A percentile compares a stretch with the other conserved stretches of the same genome.
These are phyloP conservation scores for Pistacia atlantica DNA, from an alignment of 345 rosid genomes.

Conservation along the genomic window DNA sequence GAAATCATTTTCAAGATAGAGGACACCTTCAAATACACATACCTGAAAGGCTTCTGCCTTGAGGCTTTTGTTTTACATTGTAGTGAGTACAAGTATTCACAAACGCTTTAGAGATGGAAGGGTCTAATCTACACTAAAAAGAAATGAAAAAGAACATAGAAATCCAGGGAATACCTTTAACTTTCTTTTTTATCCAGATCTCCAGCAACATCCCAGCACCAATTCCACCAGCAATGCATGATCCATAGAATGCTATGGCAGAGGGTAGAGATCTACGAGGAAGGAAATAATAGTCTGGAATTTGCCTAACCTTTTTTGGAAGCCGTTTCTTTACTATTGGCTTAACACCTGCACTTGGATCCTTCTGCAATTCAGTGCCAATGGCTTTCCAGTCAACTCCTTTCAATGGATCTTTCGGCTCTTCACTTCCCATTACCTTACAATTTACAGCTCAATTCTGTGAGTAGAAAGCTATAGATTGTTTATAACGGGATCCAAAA, in stretches of 20 bases:
- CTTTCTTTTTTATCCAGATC: conserved; percentile 85
- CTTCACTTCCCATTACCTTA: conserved; percentile 59
- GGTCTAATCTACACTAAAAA: background rate
- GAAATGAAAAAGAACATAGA: background rate
- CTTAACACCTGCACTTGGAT: conserved; percentile 54
- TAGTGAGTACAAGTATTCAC: background rate
- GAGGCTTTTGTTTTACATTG: background rate
- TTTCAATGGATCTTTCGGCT: conserved; percentile 73
- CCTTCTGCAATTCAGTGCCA: conserved; percentile 68
- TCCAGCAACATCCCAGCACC: conserved; percentile 91
- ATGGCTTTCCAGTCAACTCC: conserved; percentile 85
- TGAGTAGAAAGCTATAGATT: background rate
- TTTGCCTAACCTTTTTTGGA: conserved; percentile 78
- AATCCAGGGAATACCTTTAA: conserved; percentile 50
- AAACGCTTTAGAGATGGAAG: background rate
- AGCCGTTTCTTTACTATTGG: conserved; percentile 60
- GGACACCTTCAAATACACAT: too few relatives aligned
- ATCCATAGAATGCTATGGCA: conserved; percentile 72
- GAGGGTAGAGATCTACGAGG: conserved; percentile 64
- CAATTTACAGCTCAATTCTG: conserved; percentile 12
- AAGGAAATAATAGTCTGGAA: conserved; percentile 88
- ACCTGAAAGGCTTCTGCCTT: background rate
- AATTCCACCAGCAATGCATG: conserved; percentile 80
- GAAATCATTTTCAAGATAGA: background rate
- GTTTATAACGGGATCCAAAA: background rate